Evolutionary conservation across 108 stramenopile genomes (phyloP).

Genomic region (Cylindrotheca closterium): DNA sequence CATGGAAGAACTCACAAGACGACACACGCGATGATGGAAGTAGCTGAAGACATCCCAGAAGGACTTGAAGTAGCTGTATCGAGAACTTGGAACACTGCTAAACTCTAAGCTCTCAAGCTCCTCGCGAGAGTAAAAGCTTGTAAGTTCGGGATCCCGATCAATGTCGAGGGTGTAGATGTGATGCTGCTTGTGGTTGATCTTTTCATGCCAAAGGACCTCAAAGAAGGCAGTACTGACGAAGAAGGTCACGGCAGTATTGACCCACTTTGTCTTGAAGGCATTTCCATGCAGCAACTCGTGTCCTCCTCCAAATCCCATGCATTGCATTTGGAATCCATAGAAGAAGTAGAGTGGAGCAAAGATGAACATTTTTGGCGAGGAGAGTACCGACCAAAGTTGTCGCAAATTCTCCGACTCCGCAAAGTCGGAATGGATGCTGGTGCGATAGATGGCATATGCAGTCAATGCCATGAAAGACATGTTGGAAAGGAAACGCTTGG

Average conservation of each 20-base stretch:
- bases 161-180: slow-evolving; percentile 56
- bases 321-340: slow-evolving; percentile 65
- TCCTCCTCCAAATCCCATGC: slow-evolving; percentile 59
- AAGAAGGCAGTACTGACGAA: slow-evolving; percentile 40
- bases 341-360: slow-evolving; percentile 53
- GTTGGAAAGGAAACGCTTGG: slow-evolving; percentile 44
- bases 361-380: slow-evolving; percentile 7
- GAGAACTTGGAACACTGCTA: slow-evolving; percentile 31
- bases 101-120: slow-evolving; percentile 43
- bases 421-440: slow-evolving; percentile 11
- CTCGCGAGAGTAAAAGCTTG: slow-evolving; percentile 46
- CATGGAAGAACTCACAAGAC: slow-evolving; percentile 37
- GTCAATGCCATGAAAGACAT: slow-evolving; percentile 34
- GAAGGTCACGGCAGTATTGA: slow-evolving; percentile 43
- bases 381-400: not conserved
- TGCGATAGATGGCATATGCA: slow-evolving; percentile 17
- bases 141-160: slow-evolving; percentile 60
- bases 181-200: slow-evolving; percentile 64
- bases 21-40: slow-evolving; percentile 42
- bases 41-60: slow-evolving; percentile 34
- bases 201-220: slow-evolving; percentile 52
- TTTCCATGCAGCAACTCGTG: slow-evolving; percentile 63
- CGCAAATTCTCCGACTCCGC: not conserved
- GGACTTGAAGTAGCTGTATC: slow-evolving; percentile 29
- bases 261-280: slow-evolving; percentile 63